These are phyloP conservation scores for Quercus gilva DNA, from an alignment of 306 rosid genomes.

Conservation along the genomic window DNA sequence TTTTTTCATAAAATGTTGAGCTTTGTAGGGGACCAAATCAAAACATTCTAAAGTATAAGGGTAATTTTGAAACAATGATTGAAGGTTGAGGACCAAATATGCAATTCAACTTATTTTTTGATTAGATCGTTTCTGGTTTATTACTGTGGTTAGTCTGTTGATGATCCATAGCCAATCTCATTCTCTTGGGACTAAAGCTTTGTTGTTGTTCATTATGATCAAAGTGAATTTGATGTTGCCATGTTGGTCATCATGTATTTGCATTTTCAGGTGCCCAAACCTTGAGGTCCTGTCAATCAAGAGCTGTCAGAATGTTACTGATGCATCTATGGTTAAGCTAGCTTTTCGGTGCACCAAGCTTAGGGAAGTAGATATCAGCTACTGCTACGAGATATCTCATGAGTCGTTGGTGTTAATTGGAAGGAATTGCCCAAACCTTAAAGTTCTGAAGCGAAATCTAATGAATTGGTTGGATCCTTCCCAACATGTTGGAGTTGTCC, in stretches of 20 bases:
- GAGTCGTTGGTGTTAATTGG: slow-evolving; percentile 47
- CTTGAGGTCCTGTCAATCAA: slow-evolving; percentile 76
- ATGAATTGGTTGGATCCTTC: slow-evolving; percentile 78
- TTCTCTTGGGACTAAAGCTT: no score
- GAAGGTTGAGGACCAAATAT: no score
- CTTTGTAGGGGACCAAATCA: no score
- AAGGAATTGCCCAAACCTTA: slow-evolving; percentile 61
- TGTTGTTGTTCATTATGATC: not conserved
- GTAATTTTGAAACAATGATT: no score
- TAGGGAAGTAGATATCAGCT: slow-evolving; percentile 59
- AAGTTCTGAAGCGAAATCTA: slow-evolving; percentile 61
- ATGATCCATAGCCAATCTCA: no score
- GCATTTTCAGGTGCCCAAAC: slow-evolving; percentile 57
- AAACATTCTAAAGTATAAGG: no score
- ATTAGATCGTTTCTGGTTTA: not conserved
- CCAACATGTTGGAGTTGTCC: slow-evolving; percentile 65
- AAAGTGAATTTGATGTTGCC: not conserved
- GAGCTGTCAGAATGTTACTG: slow-evolving; percentile 75
- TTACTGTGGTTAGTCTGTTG: no score
- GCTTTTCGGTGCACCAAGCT: slow-evolving; percentile 48
- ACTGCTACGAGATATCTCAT: slow-evolving; percentile 57
- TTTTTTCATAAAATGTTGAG: no score
- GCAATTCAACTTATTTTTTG: not conserved
- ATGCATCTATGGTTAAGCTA: slow-evolving; percentile 52
- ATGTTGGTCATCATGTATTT: slow-evolving; percentile 1